A percentile compares a stretch with the other conserved stretches of the same genome.
These are phyloP conservation scores for Mucuna pruriens DNA, from an alignment of 306 rosid species.

Conservation along the genomic window DNA sequence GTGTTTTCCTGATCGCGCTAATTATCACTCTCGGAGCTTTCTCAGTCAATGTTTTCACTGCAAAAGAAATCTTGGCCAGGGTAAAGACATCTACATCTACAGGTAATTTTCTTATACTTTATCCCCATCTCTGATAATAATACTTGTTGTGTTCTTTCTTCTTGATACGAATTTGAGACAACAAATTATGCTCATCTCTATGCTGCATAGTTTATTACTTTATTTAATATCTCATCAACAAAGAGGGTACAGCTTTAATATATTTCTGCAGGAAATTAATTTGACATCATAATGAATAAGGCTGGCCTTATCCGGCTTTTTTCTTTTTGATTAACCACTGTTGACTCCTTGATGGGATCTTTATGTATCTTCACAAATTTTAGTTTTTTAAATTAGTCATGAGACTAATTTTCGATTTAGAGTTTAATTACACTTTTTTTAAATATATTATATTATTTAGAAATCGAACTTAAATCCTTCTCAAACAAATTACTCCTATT, in stretches of 20 bases:
- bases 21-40: conserved; percentile 55
- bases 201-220: not conserved
- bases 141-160: not conserved
- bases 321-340: too few relatives aligned
- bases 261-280: conserved; percentile 3
- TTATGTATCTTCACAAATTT: too few relatives aligned
- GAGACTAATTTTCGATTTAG: too few relatives aligned
- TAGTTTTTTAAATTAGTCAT: too few relatives aligned
- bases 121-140: not conserved
- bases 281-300: conserved; percentile 21
- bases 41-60: conserved; percentile 78
- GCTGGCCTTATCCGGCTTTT: not conserved
- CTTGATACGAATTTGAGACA: conserved; percentile 6
- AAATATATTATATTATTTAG: too few relatives aligned
- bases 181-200: not conserved
- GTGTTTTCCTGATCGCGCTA: conserved; percentile 27
- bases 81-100: conserved; percentile 91
- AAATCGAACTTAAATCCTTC: too few relatives aligned
- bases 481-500: too few relatives aligned
- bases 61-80: conserved; percentile 75
- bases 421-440: too few relatives aligned
- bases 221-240: conserved; percentile 1
- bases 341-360: too few relatives aligned
- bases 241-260: not conserved
- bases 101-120: conserved; percentile 54